Evolutionary conservation across 2,329 filamentous ascomycete species (phyloP).

Genomic region (Venturiaceae sp.): DNA sequence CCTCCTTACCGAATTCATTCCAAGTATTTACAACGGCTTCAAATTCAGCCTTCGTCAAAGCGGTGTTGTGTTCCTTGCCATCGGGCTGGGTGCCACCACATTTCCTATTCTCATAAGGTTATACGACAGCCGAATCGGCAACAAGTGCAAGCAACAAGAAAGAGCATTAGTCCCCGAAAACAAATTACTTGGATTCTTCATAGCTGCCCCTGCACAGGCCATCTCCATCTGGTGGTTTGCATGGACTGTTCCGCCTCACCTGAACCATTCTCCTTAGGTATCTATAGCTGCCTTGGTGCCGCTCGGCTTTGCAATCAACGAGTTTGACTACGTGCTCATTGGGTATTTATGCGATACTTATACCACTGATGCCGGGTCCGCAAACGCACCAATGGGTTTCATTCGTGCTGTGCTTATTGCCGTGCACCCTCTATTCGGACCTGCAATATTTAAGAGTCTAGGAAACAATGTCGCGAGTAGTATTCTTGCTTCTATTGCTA

Average conservation of each 20-base stretch:
- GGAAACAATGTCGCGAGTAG: conserved; percentile 1
- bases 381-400: background rate
- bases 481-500: background rate
- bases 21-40: background rate
- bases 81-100: background rate
- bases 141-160: background rate
- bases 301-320: conserved; percentile 4
- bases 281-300: background rate
- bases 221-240: conserved; percentile 1
- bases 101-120: background rate
- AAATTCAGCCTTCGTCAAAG: background rate
- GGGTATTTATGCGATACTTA: conserved; percentile 1
- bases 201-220: background rate
- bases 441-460: background rate
- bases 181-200: background rate
- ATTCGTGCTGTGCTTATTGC: background rate
- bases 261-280: background rate
- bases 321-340: conserved; percentile 1
- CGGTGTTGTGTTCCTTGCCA: background rate
- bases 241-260: background rate
- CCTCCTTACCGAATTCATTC: background rate
- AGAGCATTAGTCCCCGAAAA: background rate
- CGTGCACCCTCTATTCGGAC: background rate
- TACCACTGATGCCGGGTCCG: background rate
- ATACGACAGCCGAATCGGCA: background rate